Conservation (phyloP, 345 rosid species). For the Kandelia obovata region DNA sequence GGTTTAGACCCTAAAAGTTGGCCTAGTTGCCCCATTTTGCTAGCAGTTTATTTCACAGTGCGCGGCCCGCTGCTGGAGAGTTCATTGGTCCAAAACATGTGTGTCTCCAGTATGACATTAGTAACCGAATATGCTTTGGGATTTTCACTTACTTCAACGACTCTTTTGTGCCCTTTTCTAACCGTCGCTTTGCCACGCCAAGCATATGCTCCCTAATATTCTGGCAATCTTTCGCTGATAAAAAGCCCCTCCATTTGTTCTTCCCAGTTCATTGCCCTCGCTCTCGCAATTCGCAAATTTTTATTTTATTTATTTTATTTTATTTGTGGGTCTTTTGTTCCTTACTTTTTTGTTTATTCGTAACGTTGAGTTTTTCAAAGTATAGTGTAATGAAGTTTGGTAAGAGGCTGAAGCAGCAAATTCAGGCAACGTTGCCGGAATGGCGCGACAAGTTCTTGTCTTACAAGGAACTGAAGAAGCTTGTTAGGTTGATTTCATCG, state of each 20-base stretch:
- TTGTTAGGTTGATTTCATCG: constrained; percentile 47
- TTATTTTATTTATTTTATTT: background rate
- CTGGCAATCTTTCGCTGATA: constrained; percentile 22
- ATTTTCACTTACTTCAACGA: constrained; percentile 40
- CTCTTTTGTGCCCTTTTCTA: constrained; percentile 30
- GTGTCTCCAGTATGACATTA: constrained; percentile 8
- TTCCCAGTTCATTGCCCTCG: background rate
- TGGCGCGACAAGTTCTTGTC: constrained; percentile 77
- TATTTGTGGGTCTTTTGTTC: background rate
- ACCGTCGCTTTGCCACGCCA: constrained; percentile 55
- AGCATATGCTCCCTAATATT: constrained; percentile 64
- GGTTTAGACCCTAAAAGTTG: background rate
- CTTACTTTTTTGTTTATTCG: background rate
- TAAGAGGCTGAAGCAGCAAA: constrained; percentile 75
- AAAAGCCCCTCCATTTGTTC: constrained; percentile 3
- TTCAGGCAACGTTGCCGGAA: constrained; percentile 65
- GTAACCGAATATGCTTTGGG: constrained; percentile 55
- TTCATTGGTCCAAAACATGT: too few relatives aligned
- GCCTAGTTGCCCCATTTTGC: background rate
- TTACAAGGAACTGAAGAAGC: constrained; percentile 77
- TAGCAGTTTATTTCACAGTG: too few relatives aligned
- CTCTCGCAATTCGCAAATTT: background rate
- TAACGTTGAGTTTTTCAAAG: too few relatives aligned
- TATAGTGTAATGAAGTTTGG: constrained; percentile 69
- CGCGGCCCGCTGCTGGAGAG: too few relatives aligned